Base-by-base conservation (phyloP, 2,329 filamentous ascomycete species). In the Scytalidium sp. region DNA sequence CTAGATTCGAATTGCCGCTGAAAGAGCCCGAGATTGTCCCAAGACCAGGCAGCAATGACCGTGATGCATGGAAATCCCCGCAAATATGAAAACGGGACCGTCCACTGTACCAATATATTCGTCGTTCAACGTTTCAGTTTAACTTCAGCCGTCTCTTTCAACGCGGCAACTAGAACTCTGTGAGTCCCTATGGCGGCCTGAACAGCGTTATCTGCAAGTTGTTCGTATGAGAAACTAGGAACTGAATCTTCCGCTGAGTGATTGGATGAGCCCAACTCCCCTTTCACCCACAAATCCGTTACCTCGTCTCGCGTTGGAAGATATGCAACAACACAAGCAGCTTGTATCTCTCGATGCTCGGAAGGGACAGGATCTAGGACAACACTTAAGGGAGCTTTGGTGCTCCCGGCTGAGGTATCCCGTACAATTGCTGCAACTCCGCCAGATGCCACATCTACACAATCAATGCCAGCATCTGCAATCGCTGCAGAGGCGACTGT, bases 391-490 rank as follows among this genome's bases (percentile, higher is more conserved):
- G 61, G 53, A 19, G 63, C 58, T 21, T 60, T 58, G 45, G 65
- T 59, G 52, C 61, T 51, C 57, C 66, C 25, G 62, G 58, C 50
- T 66, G 66, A n/a, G 42, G 65, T 62, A 50, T 62, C 70, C 56
- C 68, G 66, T 13, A 94, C 84, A 43, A 96, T 69, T 3, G 90
- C 93, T 23, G 93, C 91, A 39, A 97, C 90, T 22, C 94, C 94
- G 9, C 92, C 94, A 23, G 88, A 83, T 17, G 97, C 86, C 25
- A 93, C 80, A 71, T 97, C 94, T 43, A 97, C 85, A 64, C 91
- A 97, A 65, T 99, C 94, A 53, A 99, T 97, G 8, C 91, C 91
- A 1, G 94, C 94, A 71, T 99, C 94, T 2, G 88, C 88, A 63
- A 99, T 84, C 13, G 94, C 94, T 9, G 93, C 93, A 48, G 91